Evolutionary conservation across 78 protist genomes (phyloP).

Genomic region (Dictyostelium capitatum): DNA sequence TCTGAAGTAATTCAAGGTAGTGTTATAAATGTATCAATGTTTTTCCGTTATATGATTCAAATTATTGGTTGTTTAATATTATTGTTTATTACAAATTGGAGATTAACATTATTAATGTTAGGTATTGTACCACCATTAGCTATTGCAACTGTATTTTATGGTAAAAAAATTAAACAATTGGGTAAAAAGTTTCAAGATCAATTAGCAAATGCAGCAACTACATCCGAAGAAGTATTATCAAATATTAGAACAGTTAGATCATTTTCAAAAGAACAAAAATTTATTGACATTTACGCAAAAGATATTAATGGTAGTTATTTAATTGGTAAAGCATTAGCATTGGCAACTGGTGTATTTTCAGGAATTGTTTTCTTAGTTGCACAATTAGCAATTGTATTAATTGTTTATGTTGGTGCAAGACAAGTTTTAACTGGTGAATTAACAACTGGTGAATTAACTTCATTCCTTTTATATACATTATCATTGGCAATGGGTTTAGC

Average conservation of each 20-base stretch:
- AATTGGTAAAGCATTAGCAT: constrained; percentile 63
- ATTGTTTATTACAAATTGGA: constrained; percentile 85
- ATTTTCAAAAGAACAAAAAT: constrained; percentile 83
- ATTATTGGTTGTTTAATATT: constrained; percentile 70
- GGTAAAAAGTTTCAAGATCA: constrained; percentile 85
- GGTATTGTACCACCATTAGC: constrained; percentile 83
- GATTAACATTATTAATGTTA: constrained; percentile 87
- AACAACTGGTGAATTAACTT: constrained; percentile 80
- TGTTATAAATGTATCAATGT: constrained; percentile 80
- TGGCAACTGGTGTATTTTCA: constrained; percentile 35
- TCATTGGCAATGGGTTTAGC: constrained; percentile 81
- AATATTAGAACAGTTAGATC: constrained; percentile 88
- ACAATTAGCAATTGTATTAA: constrained; percentile 58
- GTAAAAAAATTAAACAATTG: constrained; percentile 56
- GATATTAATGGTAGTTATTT: constrained; percentile 65
- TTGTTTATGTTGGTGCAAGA: constrained; percentile 88
- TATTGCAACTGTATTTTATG: constrained; percentile 76
- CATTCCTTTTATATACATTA: constrained; percentile 89
- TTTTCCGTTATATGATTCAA: constrained; percentile 61
- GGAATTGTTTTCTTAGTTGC: constrained; percentile 56
- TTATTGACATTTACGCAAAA: constrained; percentile 41
- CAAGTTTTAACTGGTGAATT: constrained; percentile 75
- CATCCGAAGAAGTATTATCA: constrained; percentile 58
- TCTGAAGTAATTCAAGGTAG: constrained; percentile 82
- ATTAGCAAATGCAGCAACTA: constrained; percentile 70